Evolutionary conservation across 306 rosid genomes (phyloP).

Genomic region (Castanospermum australe): DNA sequence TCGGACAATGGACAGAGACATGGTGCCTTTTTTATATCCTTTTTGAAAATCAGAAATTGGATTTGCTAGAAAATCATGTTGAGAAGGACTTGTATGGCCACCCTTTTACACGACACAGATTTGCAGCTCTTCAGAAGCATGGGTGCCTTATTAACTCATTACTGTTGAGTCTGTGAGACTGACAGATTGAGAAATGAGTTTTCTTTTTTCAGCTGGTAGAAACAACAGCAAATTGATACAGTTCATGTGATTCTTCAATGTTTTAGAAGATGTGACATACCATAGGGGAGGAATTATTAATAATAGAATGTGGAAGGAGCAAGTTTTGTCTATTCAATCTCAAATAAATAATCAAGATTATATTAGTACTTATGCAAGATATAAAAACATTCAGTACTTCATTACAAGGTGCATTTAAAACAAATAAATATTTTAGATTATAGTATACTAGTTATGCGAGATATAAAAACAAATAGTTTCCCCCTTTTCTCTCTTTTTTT

Average conservation of each 20-base stretch:
- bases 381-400: no score
- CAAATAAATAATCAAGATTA: neutral
- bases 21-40: neutral
- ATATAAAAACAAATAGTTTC: neutral
- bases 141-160: neutral
- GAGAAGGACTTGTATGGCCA: constrained; percentile 7
- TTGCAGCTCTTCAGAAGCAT: neutral
- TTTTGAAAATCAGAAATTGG: neutral
- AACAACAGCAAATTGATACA: constrained; percentile 4
- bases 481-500: neutral
- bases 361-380: neutral
- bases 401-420: no score
- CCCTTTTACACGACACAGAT: constrained; percentile 19
- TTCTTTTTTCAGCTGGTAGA: neutral
- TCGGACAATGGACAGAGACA: constrained; percentile 33
- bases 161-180: no score
- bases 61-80: constrained; percentile 9
- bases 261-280: constrained; percentile 18
- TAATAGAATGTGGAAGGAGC: neutral
- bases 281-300: neutral
- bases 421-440: neutral
- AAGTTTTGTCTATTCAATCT: neutral
- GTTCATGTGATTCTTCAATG: constrained; percentile 5
- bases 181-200: neutral
- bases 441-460: neutral